A percentile compares a stretch with the other conserved stretches of the same genome.
phyloP scores from a whole-genome alignment of 2,329 filamentous ascomycete genomes.

The Fusarium scirpi region DNA sequence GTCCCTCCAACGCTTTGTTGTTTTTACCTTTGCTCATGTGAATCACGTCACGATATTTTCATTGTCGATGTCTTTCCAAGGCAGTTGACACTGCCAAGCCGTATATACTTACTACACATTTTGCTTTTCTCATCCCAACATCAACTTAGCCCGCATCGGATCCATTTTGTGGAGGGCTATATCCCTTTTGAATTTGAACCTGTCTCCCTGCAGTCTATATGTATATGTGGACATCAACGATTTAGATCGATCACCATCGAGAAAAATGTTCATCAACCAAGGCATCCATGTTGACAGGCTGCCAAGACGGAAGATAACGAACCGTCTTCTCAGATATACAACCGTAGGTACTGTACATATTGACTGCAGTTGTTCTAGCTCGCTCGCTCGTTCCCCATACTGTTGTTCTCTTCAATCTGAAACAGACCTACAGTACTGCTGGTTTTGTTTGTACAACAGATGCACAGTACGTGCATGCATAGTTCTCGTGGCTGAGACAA shows the following conservation, averaged over 20 bases:
- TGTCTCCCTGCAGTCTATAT: not conserved
- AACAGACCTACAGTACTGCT: not conserved
- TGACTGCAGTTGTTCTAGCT: not conserved
- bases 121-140: not conserved
- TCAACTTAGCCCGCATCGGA: not conserved
- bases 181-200: slow-evolving; percentile 13
- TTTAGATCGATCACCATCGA: not conserved
- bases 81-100: slow-evolving; percentile 6
- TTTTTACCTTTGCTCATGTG: not conserved
- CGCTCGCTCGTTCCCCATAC: not conserved
- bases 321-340: not conserved
- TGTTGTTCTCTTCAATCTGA: not conserved
- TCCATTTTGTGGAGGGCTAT: slow-evolving; percentile 7
- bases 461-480: not conserved
- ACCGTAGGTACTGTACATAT: not conserved
- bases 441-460: not conserved
- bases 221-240: slow-evolving; percentile 7
- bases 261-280: slow-evolving; percentile 2
- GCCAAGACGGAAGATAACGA: slow-evolving; percentile 10
- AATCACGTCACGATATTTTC: slow-evolving; percentile 18
- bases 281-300: not conserved
- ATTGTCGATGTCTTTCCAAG: not conserved
- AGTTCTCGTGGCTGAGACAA: slow-evolving; percentile 4
- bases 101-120: not conserved
- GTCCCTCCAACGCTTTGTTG: slow-evolving; percentile 22